These are phyloP conservation scores for Lanmaoa pseudosensibilis DNA, from an alignment of 768 basidiomycete genomes.

Conservation along the genomic window DNA sequence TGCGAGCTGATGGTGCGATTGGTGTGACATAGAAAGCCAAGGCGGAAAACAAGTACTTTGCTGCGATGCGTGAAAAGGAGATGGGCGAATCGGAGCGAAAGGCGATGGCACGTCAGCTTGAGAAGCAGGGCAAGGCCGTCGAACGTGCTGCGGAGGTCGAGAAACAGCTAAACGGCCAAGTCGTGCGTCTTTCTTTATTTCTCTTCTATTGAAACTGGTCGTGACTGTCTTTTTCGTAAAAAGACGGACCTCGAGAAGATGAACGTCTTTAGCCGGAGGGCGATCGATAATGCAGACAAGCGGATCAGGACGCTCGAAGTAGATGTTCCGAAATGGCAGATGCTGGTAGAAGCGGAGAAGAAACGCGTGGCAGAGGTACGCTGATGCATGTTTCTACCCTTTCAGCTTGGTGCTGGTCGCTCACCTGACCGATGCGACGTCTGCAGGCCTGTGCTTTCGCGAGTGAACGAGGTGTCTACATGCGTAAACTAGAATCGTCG, in stretches of 20 bases:
- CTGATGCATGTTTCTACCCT: neutral
- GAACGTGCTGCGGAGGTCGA: conserved; percentile 68
- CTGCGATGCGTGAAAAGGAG: conserved; percentile 87
- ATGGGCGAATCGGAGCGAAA: conserved; percentile 76
- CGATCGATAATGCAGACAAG: conserved; percentile 27
- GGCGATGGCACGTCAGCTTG: conserved; percentile 51
- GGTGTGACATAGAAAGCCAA: conserved; percentile 75
- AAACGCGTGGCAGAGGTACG: conserved; percentile 42
- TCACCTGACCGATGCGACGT: neutral
- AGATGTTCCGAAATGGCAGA: conserved; percentile 36
- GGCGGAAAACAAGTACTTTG: conserved; percentile 92
- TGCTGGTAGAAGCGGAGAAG: conserved; percentile 39
- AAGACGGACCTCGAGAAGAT: conserved; percentile 50
- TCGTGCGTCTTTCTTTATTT: conserved; percentile 46
- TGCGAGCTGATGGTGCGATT: neutral
- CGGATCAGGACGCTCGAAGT: conserved; percentile 32
- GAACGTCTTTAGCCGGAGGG: conserved; percentile 34
- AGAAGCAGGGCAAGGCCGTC: conserved; percentile 61
- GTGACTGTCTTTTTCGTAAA: neutral
- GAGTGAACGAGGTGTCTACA: conserved; percentile 31
- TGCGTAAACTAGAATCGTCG: conserved; percentile 22
- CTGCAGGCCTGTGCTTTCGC: conserved; percentile 31
- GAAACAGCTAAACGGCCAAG: conserved; percentile 53
- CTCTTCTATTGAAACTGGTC: neutral
- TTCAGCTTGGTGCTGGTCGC: neutral